phyloP scores from a whole-genome alignment of 2,329 filamentous ascomycete genomes.

The Helotiales sp. region DNA sequence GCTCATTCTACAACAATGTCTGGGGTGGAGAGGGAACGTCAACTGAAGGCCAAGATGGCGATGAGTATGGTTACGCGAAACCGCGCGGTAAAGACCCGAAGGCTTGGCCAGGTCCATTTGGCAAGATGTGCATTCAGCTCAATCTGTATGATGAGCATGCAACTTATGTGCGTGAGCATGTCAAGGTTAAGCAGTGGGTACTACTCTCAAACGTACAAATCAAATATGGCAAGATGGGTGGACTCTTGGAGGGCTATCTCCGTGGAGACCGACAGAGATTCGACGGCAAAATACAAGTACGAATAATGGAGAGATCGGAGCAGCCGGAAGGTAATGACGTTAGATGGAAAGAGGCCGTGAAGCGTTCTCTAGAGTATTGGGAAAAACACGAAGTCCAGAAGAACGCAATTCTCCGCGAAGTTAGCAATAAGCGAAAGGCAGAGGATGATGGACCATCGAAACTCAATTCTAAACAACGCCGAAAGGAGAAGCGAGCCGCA shows the following conservation, averaged over 20 bases:
- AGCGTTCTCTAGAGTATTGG: slow-evolving; percentile 68
- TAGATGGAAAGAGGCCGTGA: slow-evolving; percentile 61
- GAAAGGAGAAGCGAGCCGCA: slow-evolving; percentile 40
- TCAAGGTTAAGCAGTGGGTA: slow-evolving; percentile 67
- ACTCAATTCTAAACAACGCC: slow-evolving; percentile 36
- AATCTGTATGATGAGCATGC: slow-evolving; percentile 74
- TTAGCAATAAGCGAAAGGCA: slow-evolving; percentile 39
- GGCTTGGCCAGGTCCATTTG: slow-evolving; percentile 76
- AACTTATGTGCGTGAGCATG: slow-evolving; percentile 56
- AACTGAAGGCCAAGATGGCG: slow-evolving; percentile 51
- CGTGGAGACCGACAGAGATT: slow-evolving; percentile 60
- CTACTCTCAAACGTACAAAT: slow-evolving; percentile 74
- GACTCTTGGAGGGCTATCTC: slow-evolving; percentile 73
- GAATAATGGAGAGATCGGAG: slow-evolving; percentile 50
- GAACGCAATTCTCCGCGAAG: slow-evolving; percentile 45
- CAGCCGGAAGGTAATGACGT: slow-evolving; percentile 51
- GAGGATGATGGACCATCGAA: slow-evolving; percentile 22
- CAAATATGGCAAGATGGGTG: slow-evolving; percentile 57
- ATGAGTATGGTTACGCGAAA: slow-evolving; percentile 59
- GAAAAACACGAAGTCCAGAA: slow-evolving; percentile 47
- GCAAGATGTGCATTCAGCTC: slow-evolving; percentile 72
- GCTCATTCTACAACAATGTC: slow-evolving; percentile 56
- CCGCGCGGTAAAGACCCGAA: slow-evolving; percentile 42
- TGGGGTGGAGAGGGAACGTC: slow-evolving; percentile 41
- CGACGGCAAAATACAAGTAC: slow-evolving; percentile 62